These are phyloP conservation scores for Starmerella vitae DNA, from an alignment of 805 yeast species.

Conservation along the genomic window DNA sequence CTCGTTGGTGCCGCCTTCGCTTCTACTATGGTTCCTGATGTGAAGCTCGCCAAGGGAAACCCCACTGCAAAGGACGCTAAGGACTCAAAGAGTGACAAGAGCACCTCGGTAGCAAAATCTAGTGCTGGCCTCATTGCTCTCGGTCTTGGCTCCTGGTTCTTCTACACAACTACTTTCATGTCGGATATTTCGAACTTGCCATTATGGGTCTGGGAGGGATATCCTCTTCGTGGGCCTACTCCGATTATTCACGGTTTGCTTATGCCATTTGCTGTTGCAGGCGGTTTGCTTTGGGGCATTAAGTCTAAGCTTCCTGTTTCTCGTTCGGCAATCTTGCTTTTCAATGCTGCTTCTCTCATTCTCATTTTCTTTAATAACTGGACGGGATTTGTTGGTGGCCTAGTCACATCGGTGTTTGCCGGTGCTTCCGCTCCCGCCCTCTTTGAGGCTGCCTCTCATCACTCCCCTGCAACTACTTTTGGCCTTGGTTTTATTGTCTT, in stretches of 20 bases:
- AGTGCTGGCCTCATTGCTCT: slow-evolving; percentile 36
- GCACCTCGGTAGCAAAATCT: not conserved
- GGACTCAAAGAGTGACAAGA: not conserved
- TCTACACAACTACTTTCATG: slow-evolving; percentile 56
- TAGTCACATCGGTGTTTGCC: slow-evolving; percentile 46
- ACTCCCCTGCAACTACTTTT: slow-evolving; percentile 38
- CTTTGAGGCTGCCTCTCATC: slow-evolving; percentile 43
- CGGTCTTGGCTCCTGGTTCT: slow-evolving; percentile 69
- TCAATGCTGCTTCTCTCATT: slow-evolving; percentile 38
- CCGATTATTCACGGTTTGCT: slow-evolving; percentile 72
- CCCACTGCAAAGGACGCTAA: not conserved
- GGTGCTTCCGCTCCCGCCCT: slow-evolving; percentile 46
- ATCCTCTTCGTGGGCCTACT: slow-evolving; percentile 70
- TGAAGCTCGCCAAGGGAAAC: not conserved
- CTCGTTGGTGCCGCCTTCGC: slow-evolving; percentile 51
- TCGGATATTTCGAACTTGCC: slow-evolving; percentile 77
- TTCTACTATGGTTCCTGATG: slow-evolving; percentile 16
- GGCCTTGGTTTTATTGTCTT: slow-evolving; percentile 34
- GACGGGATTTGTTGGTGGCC: slow-evolving; percentile 65
- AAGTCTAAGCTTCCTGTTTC: slow-evolving; percentile 23
- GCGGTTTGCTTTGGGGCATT: slow-evolving; percentile 42
- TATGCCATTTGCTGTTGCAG: slow-evolving; percentile 43
- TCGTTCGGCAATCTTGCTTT: slow-evolving; percentile 31
- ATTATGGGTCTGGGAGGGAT: slow-evolving; percentile 97
- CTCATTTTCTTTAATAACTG: slow-evolving; percentile 47